A percentile compares a stretch with the other conserved stretches of the same genome.
Conservation (phyloP, 768 basidiomycete species). For the Suillus decipiens region DNA sequence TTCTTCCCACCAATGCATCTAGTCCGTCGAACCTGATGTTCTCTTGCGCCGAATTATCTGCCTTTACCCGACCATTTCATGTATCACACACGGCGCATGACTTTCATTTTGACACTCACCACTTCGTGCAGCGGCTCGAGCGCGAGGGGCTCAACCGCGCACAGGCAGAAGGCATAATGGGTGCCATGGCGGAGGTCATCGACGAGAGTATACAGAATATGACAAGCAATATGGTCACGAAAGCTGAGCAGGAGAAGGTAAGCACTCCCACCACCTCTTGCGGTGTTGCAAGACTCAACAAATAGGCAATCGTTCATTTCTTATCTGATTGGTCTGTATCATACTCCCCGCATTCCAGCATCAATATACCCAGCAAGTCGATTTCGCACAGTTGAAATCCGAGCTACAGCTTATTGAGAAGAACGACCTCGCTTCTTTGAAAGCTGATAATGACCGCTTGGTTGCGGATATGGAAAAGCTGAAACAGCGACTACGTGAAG, state of each 20-base stretch:
- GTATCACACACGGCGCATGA: slow-evolving; percentile 33
- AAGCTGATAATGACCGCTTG: slow-evolving; percentile 95
- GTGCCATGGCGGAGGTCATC: slow-evolving; percentile 94
- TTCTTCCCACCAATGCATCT: neutral
- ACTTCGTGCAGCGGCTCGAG: slow-evolving; percentile 90
- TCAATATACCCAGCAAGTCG: slow-evolving; percentile 94
- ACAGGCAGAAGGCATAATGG: slow-evolving; percentile 97
- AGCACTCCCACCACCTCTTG: slow-evolving; percentile 19
- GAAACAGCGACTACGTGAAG: slow-evolving; percentile 89
- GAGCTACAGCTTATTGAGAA: slow-evolving; percentile 96
- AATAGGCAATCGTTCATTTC: neutral
- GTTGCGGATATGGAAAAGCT: slow-evolving; percentile 90
- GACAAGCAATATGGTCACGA: slow-evolving; percentile 95
- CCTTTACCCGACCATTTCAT: slow-evolving; percentile 29
- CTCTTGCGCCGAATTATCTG: neutral
- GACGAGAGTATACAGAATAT: slow-evolving; percentile 96
- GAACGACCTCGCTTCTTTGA: slow-evolving; percentile 94
- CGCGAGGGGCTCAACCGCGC: slow-evolving; percentile 84
- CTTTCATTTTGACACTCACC: slow-evolving; percentile 95
- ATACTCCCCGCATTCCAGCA: slow-evolving; percentile 46
- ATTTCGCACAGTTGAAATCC: slow-evolving; percentile 95
- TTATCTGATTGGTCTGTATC: neutral
- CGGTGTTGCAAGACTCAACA: neutral
- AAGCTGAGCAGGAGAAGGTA: slow-evolving; percentile 96
- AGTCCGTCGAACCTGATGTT: neutral